Percentiles rank a stretch among this genome's conserved stretches.
These are phyloP conservation scores for Amanita pallidorosea DNA, from an alignment of 768 basidiomycete genomes.

Conservation along the genomic window DNA sequence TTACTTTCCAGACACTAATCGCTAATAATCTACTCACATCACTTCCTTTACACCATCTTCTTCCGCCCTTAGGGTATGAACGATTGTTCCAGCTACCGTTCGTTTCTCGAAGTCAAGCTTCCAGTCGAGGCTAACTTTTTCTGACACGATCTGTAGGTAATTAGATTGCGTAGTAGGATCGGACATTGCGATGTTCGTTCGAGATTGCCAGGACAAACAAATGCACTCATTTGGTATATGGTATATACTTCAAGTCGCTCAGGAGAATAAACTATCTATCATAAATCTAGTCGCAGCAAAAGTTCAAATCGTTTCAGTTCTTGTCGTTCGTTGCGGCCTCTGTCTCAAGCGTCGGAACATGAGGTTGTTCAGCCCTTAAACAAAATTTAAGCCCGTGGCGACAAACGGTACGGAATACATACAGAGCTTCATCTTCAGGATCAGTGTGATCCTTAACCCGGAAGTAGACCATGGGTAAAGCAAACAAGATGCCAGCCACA, in stretches of 20 bases:
- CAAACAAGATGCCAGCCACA: conserved; percentile 49
- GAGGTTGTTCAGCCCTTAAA: conserved; percentile 26
- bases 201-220: not conserved
- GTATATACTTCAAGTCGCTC: not conserved
- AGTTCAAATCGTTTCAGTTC: not conserved
- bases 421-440: conserved; percentile 42
- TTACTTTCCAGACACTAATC: not conserved
- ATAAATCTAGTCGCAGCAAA: no score
- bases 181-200: conserved; percentile 7
- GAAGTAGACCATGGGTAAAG: conserved; percentile 65
- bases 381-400: not conserved
- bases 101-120: conserved; percentile 57
- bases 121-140: conserved; percentile 72
- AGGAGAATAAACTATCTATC: no score
- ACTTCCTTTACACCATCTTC: conserved; percentile 44
- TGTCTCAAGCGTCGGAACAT: conserved; percentile 12
- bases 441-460: conserved; percentile 56
- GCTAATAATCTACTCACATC: conserved; percentile 31
- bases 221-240: not conserved
- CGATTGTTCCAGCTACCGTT: conserved; percentile 53
- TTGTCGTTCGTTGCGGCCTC: not conserved
- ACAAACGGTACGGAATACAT: conserved; percentile 13
- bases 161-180: conserved; percentile 80
- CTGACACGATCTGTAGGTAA: conserved; percentile 54
- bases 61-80: conserved; percentile 47